phyloP scores from a whole-genome alignment of 345 rosid species.

The Dimocarpus longan region DNA sequence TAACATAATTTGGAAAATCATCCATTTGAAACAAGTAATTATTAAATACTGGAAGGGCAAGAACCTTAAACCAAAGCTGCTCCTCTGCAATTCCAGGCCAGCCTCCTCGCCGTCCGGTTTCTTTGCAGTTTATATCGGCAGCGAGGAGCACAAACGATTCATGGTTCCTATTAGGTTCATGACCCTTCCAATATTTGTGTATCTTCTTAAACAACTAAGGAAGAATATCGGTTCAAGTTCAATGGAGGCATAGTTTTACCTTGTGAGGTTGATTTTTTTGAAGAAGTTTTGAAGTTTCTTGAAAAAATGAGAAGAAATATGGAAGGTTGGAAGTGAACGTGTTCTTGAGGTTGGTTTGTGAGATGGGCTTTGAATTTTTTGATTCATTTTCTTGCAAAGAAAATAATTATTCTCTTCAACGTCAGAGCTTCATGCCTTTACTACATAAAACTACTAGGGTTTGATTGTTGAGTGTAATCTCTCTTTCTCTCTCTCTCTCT shows the following conservation, averaged over 20 bases:
- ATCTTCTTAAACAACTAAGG: slow-evolving; percentile 25
- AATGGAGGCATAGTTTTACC: slow-evolving; percentile 29
- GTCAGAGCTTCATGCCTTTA: no score
- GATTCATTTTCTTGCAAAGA: no score
- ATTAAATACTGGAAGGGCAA: slow-evolving; percentile 1
- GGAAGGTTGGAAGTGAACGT: no score
- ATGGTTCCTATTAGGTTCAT: slow-evolving; percentile 22
- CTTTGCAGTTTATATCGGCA: slow-evolving; percentile 21
- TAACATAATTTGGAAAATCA: slow-evolving; percentile 4
- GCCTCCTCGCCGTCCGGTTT: slow-evolving; percentile 1
- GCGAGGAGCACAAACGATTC: slow-evolving; percentile 1
- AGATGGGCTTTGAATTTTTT: no score
- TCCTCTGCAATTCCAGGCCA: neutral
- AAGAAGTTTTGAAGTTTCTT: slow-evolving; percentile 16
- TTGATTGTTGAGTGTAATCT: no score
- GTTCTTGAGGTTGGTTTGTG: no score
- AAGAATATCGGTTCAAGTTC: slow-evolving; percentile 23
- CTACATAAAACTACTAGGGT: no score
- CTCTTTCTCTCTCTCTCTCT: no score
- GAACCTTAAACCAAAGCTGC: neutral
- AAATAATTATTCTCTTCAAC: no score
- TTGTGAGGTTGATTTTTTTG: slow-evolving; percentile 23
- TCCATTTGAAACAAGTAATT: slow-evolving; percentile 8
- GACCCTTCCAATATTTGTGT: slow-evolving; percentile 14
- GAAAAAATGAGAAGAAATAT: slow-evolving; percentile 14